A percentile compares a stretch with the other conserved stretches of the same genome.
Conservation (phyloP, 495 filamentous ascomycete species). For the Penicillium odoratum region DNA sequence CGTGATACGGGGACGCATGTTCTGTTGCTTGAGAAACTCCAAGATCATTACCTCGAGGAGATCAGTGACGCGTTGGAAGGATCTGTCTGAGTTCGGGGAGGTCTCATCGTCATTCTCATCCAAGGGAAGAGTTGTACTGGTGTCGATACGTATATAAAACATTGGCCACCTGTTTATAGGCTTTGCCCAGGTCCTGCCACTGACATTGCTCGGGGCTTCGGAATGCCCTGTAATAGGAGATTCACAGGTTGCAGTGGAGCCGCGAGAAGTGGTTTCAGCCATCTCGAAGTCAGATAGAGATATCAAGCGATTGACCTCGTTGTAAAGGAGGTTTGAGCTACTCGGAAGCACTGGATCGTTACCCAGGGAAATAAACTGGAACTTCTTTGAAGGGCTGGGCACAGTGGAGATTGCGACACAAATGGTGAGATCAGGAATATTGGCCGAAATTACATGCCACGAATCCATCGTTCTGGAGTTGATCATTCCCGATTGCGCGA, state of each 20-base stretch:
- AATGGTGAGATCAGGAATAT: conserved; percentile 57
- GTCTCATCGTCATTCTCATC: conserved; percentile 23
- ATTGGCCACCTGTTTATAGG: conserved; percentile 84
- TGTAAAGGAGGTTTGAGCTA: conserved; percentile 67
- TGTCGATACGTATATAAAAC: conserved; percentile 78
- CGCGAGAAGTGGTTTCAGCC: conserved; percentile 39
- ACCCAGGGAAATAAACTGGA: conserved; percentile 80
- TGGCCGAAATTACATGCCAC: conserved; percentile 72
- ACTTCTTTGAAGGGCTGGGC: conserved; percentile 66
- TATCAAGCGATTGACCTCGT: conserved; percentile 79
- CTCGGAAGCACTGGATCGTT: conserved; percentile 55
- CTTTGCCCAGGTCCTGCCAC: conserved; percentile 59
- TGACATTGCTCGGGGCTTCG: conserved; percentile 56
- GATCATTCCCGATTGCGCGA: conserved; percentile 65
- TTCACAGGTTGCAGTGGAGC: not conserved
- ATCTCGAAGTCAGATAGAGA: conserved; percentile 74
- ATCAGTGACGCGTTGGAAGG: conserved; percentile 54
- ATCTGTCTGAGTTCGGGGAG: conserved; percentile 42
- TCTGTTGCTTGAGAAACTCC: conserved; percentile 68
- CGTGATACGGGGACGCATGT: conserved; percentile 53
- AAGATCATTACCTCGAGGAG: conserved; percentile 63
- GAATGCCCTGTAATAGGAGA: conserved; percentile 26
- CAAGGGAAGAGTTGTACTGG: conserved; percentile 10
- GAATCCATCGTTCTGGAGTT: conserved; percentile 46
- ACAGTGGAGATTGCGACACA: conserved; percentile 67